Percentiles rank a stretch among this genome's conserved stretches.
phyloP scores from a whole-genome alignment of 2,329 filamentous ascomycete genomes.

The Botrytis cinerea region DNA sequence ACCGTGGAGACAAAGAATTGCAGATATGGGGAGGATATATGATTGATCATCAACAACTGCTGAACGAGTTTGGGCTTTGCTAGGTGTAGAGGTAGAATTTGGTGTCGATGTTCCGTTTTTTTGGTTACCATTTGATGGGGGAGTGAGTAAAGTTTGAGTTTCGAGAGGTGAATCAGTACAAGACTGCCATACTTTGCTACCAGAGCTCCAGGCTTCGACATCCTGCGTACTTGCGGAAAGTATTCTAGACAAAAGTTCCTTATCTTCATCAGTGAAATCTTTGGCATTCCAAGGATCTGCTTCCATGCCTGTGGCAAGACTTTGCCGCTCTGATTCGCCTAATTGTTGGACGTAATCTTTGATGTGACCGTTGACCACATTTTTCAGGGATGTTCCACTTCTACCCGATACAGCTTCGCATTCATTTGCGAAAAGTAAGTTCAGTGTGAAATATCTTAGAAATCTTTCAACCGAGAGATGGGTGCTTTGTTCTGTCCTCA shows the following conservation, averaged over 20 bases:
- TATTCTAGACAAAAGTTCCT: slow-evolving; percentile 61
- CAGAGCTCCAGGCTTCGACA: slow-evolving; percentile 64
- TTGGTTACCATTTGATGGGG: slow-evolving; percentile 24
- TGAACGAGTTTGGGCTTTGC: slow-evolving; percentile 65
- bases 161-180: slow-evolving; percentile 30
- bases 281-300: slow-evolving; percentile 77
- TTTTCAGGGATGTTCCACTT: slow-evolving; percentile 74
- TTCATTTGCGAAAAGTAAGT: slow-evolving; percentile 81
- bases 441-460: slow-evolving; percentile 79
- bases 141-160: slow-evolving; percentile 25
- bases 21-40: slow-evolving; percentile 84
- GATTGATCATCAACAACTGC: slow-evolving; percentile 82
- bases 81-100: slow-evolving; percentile 34
- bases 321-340: slow-evolving; percentile 71
- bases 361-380: slow-evolving; percentile 78
- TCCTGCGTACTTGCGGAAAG: slow-evolving; percentile 72
- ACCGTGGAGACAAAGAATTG: slow-evolving; percentile 76
- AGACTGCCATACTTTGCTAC: slow-evolving; percentile 59
- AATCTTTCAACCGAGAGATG: slow-evolving; percentile 69
- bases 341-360: slow-evolving; percentile 74
- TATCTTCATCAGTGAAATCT: slow-evolving; percentile 68
- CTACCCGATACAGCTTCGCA: slow-evolving; percentile 82
- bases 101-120: slow-evolving; percentile 45
- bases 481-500: slow-evolving; percentile 72
- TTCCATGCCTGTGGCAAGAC: slow-evolving; percentile 75